Evolutionary conservation across 371 early-diverging fungal genomes (phyloP), one percentile per base, ranked within the genome.

Genomic region (Capillidium heterosporum): DNA sequence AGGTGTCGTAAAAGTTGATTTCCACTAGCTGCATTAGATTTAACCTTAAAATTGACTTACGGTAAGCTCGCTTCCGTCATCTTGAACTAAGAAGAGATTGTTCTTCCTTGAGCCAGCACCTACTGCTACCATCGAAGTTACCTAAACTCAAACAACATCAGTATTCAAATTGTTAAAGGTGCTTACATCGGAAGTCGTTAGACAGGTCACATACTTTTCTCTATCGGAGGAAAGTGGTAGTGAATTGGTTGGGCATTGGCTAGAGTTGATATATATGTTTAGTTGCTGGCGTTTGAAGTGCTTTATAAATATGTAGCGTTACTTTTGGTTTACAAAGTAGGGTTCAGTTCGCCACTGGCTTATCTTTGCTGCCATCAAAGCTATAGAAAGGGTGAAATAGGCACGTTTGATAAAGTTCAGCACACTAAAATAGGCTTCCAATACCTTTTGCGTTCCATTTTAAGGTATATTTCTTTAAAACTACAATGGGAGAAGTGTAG

Each of bases 1-100:
- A 26, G 51, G 51, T 17, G 51, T 50, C 8, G 51, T 50, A 24
- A 50, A 50, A n/a, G 51, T 50, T 13, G 51, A 50, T 21, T 29
- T 21, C 51, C 51, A 50, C 51, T 50, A 50, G 17, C 10, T 50
- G 31, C 10, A 50, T 50, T 50, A 29, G 19, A 47, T 47, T 17
- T 17, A 47, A 47, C 21, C 11, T 26, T 17, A 26, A 50, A 24
- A 50, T 47, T 27, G 17, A 10, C 4, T 50, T 50, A 50, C 51
- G 17, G 10, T 32, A 17, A 50, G 17, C 19, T 50, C 51, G 21
- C 17, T 13, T 8, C 51, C 51, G 8, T 50, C 51, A 32, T 50
- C 51, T 8, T 17, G 17, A 13, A 29, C 24, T 32, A 50, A 50
- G 19, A 50, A 50, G 8, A 50, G 19, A 19, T 50, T 50, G 29